Evolutionary conservation across 345 rosid species (phyloP).

Genomic region (Salix purpurea): DNA sequence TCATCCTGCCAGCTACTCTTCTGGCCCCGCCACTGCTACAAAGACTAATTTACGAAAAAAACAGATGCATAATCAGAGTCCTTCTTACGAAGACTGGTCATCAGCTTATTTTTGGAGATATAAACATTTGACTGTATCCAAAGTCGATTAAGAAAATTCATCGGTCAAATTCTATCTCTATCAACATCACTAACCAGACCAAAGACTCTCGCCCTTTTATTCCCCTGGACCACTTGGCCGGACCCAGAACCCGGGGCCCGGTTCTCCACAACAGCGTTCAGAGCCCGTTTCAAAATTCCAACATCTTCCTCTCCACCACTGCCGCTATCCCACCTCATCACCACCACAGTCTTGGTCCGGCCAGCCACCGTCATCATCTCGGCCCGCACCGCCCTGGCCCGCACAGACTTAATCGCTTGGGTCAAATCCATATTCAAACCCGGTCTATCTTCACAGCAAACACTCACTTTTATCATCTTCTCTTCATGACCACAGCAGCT

Average conservation of each 20-base stretch:
- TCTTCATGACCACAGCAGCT: constrained; percentile 14
- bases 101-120: too few relatives aligned
- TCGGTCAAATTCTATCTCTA: background rate
- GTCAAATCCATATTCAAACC: constrained; percentile 43
- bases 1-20: too few relatives aligned
- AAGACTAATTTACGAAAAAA: too few relatives aligned
- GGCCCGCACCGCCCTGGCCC: constrained; percentile 40
- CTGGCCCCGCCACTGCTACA: too few relatives aligned
- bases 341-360: constrained; percentile 39
- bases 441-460: constrained; percentile 56
- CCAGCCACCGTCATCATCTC: constrained; percentile 58
- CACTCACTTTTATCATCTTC: constrained; percentile 30
- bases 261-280: constrained; percentile 40
- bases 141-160: too few relatives aligned
- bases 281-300: constrained; percentile 27
- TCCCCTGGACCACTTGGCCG: constrained; percentile 16
- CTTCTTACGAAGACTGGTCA: too few relatives aligned
- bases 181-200: constrained; percentile 3
- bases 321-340: constrained; percentile 32
- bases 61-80: too few relatives aligned
- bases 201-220: constrained; percentile 25
- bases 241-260: constrained; percentile 23
- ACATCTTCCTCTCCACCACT: constrained; percentile 29
- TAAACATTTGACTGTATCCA: too few relatives aligned
- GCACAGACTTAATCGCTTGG: constrained; percentile 30